These are phyloP conservation scores for Pythium apleroticum DNA, from an alignment of 352 stramenopile genomes.

Conservation along the genomic window DNA sequence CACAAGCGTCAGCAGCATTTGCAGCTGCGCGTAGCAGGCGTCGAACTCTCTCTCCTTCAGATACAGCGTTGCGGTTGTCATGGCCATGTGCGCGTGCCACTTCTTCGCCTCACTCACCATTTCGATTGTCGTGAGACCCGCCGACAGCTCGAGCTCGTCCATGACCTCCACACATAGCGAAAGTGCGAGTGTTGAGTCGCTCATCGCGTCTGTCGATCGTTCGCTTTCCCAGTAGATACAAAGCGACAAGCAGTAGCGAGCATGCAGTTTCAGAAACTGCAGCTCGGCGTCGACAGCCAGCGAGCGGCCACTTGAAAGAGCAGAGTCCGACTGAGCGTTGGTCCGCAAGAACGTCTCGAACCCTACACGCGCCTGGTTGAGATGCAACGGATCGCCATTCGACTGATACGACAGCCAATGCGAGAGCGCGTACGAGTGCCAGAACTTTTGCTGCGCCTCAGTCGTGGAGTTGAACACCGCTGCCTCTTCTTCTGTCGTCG, in stretches of 20 bases:
- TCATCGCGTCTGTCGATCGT: background rate
- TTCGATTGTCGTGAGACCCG: conserved; percentile 5
- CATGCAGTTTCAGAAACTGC: conserved; percentile 27
- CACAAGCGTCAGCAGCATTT: background rate
- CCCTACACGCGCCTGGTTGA: conserved; percentile 39
- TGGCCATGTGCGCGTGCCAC: conserved; percentile 33
- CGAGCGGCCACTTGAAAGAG: no score
- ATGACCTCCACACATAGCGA: conserved; percentile 22
- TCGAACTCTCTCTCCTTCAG: conserved; percentile 21
- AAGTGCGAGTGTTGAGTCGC: conserved; percentile 22
- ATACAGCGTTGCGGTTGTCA: conserved; percentile 46
- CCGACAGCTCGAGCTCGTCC: conserved; percentile 22
- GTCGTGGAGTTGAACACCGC: background rate
- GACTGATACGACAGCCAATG: conserved; percentile 57
- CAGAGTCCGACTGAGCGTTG: background rate
- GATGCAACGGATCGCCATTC: conserved; percentile 40
- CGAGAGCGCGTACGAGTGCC: conserved; percentile 53
- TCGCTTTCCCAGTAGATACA: conserved; percentile 38
- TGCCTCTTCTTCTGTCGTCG: conserved; percentile 9
- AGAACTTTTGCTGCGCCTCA: conserved; percentile 42
- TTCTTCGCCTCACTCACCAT: background rate
- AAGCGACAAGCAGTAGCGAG: conserved; percentile 33
- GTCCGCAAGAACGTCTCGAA: conserved; percentile 43
- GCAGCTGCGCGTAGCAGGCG: conserved; percentile 10
- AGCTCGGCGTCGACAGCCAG: background rate